phyloP scores from a whole-genome alignment of 176 grass and related monocot species.

The Secale cereale region DNA sequence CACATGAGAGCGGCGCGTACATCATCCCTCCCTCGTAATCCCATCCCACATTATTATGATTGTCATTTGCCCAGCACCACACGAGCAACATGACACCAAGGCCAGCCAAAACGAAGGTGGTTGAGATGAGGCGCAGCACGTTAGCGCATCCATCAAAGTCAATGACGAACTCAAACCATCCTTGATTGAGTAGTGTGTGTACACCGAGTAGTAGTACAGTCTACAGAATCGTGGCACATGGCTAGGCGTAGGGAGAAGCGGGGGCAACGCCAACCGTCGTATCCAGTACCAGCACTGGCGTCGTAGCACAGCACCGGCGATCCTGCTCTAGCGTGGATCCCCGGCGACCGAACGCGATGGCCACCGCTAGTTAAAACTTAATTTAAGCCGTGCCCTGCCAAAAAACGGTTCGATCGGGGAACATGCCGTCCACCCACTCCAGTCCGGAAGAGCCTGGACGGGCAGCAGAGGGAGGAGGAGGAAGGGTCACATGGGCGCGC shows the following conservation, averaged over 20 bases:
- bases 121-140: background rate
- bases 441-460: too few relatives aligned
- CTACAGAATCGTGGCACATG: constrained; percentile 28
- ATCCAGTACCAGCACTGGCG: too few relatives aligned
- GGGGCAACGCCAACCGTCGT: background rate
- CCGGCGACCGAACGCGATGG: too few relatives aligned
- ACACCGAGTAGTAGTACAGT: background rate
- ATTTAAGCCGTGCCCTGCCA: background rate
- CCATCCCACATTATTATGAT: background rate
- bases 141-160: background rate
- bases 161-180: background rate
- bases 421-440: background rate
- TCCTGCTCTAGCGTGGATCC: background rate
- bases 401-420: background rate
- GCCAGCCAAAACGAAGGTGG: background rate
- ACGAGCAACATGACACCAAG: background rate
- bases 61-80: background rate
- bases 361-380: background rate
- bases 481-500: constrained; percentile 32
- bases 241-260: too few relatives aligned
- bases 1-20: background rate
- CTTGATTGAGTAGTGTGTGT: too few relatives aligned
- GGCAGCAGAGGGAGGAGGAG: too few relatives aligned
- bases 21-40: too few relatives aligned
- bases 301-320: background rate